Evolutionary conservation across 805 yeast genomes (phyloP), one percentile per base, ranked within the genome.

Genomic region (Komagataella mondaviorum): DNA sequence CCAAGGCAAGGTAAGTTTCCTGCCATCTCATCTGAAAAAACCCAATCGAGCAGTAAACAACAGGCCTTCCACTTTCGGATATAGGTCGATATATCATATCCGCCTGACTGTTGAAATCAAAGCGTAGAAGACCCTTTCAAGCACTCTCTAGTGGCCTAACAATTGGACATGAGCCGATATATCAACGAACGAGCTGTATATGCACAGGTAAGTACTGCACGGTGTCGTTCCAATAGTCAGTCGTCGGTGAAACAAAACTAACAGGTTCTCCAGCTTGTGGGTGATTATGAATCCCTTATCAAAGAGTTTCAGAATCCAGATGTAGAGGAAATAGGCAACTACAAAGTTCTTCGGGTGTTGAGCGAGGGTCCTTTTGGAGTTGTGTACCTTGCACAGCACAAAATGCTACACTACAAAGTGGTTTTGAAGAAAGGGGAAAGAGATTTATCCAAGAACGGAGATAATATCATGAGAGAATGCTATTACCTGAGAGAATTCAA

Each of bases 301-400:
- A 59, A 63, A 49, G 54, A 55, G 47, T 64, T 66, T 52, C 58
- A 63, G 1, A 58, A 55, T 17, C 60, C 76, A 7, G 79, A 76
- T 46, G 66, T 81, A 46, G 70, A 70, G 48, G 85, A 81, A 51
- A 81, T 91, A 10, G 98, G 99, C 1, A 88, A 85, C 64, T 91
- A 91, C 61, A 70, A 75, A 50, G 78, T 93, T 6, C 60, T 80
- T 6, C 71, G 80, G 53, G 86, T 83, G 56, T 83, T 91, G 20
- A 98, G 97, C 1, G 89, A 87, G 59, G 97, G 97, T 7, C 77
- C 95, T 2, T 91, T 89, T 72, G 97, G 98, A 6, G 86, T 85
- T 60, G 96, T 89, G 1, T 93, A 84, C 63, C 68, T 91, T 30
- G 98, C 96, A 1, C 71, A 72, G 44, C 98, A 91, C 60, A 75